Evolutionary conservation across 1,284 basidiomycete species (phyloP).

Genomic region (Ganoderma lucidum): DNA sequence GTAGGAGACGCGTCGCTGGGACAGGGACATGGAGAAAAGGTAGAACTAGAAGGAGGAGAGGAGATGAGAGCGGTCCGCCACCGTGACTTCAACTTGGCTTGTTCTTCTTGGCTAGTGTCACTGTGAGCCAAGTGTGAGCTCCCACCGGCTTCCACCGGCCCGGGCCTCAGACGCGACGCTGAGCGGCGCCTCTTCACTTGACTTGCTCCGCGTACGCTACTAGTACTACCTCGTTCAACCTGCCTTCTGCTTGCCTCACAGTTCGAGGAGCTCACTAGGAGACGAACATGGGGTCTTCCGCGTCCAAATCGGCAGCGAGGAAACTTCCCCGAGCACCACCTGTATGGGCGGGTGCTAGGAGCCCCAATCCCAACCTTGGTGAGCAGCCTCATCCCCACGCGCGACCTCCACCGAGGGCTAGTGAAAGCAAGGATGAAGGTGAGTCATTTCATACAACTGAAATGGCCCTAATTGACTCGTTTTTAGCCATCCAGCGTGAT

Average conservation of each 20-base stretch:
- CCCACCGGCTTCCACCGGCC: background rate
- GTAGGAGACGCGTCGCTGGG: conserved; percentile 35
- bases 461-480: background rate
- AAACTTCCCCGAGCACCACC: conserved; percentile 66
- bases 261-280: background rate
- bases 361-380: conserved; percentile 42
- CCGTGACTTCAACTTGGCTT: too few species aligned
- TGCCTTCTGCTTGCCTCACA: background rate
- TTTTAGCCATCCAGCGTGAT: conserved; percentile 70
- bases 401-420: conserved; percentile 45
- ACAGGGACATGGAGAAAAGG: conserved; percentile 33
- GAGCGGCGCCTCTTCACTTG: background rate
- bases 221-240: background rate
- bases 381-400: conserved; percentile 30
- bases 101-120: too few species aligned
- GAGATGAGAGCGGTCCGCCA: background rate
- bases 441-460: conserved; percentile 45
- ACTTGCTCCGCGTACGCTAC: background rate
- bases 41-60: background rate
- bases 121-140: background rate
- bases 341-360: conserved; percentile 61
- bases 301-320: conserved; percentile 72
- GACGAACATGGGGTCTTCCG: conserved; percentile 68
- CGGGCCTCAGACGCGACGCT: background rate
- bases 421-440: conserved; percentile 64